Conservation (phyloP, 805 yeast genomes). For the Nakazawaea sp. region DNA sequence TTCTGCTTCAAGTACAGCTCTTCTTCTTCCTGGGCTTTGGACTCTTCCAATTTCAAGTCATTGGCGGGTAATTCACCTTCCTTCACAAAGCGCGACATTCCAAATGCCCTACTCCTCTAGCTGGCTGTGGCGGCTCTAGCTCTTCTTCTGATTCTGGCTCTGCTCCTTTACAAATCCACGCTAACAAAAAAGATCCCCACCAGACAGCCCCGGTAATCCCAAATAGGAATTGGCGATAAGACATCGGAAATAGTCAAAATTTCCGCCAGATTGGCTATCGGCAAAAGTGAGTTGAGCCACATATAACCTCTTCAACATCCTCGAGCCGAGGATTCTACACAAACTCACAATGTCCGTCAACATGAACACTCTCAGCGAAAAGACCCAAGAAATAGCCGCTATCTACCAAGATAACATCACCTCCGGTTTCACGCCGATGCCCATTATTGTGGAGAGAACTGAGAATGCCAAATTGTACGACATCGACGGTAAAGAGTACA, state of each 20-base stretch:
- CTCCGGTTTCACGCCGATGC: slow-evolving; percentile 20
- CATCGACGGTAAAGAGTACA: slow-evolving; percentile 20
- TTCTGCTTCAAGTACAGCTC: slow-evolving; percentile 16
- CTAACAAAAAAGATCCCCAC: too few relatives aligned
- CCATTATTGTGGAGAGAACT: slow-evolving; percentile 17
- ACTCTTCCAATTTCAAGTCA: slow-evolving; percentile 15
- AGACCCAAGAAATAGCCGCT: slow-evolving; percentile 8
- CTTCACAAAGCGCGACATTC: slow-evolving; percentile 15
- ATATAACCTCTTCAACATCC: too few relatives aligned
- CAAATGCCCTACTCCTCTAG: too few relatives aligned
- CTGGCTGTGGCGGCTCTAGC: too few relatives aligned
- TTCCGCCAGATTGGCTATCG: too few relatives aligned
- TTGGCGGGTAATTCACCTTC: slow-evolving; percentile 15
- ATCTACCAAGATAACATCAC: slow-evolving; percentile 15
- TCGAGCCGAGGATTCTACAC: too few relatives aligned
- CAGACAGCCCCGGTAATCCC: too few relatives aligned
- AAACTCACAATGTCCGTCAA: not conserved
- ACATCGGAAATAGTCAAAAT: too few relatives aligned
- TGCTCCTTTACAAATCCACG: too few relatives aligned
- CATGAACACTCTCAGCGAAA: not conserved
- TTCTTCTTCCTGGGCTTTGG: slow-evolving; percentile 12
- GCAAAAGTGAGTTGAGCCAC: too few relatives aligned
- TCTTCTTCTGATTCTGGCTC: too few relatives aligned
- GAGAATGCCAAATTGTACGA: slow-evolving; percentile 19
- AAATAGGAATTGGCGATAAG: too few relatives aligned